These are phyloP conservation scores for Wallacemonas collosoma DNA, from an alignment of 208 protist species.

Conservation along the genomic window DNA sequence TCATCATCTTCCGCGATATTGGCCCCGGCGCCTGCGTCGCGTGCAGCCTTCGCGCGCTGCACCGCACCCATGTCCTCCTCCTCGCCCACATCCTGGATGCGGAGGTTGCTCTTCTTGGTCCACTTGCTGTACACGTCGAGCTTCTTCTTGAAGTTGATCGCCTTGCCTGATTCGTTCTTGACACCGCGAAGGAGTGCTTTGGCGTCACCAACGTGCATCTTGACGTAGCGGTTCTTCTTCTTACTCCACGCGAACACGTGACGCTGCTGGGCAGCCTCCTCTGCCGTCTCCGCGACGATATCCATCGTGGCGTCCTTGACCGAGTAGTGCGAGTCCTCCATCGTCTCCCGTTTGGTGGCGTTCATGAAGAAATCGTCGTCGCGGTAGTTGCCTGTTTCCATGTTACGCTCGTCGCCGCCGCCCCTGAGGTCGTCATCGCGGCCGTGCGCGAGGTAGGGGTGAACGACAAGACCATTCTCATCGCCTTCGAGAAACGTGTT, in stretches of 20 bases:
- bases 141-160: slow-evolving; percentile 92
- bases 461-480: slow-evolving; percentile 15
- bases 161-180: slow-evolving; percentile 93
- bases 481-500: slow-evolving; percentile 23
- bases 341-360: slow-evolving; percentile 52
- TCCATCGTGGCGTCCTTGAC: slow-evolving; percentile 90
- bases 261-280: slow-evolving; percentile 84
- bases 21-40: slow-evolving; percentile 3
- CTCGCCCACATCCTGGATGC: slow-evolving; percentile 91
- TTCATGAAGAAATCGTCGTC: slow-evolving; percentile 87
- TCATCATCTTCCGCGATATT: slow-evolving; percentile 43
- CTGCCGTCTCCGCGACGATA: slow-evolving; percentile 81
- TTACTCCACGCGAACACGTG: slow-evolving; percentile 92
- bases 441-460: slow-evolving; percentile 7
- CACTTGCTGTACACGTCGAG: slow-evolving; percentile 87
- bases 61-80: slow-evolving; percentile 87
- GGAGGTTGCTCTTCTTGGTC: slow-evolving; percentile 92
- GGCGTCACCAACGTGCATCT: slow-evolving; percentile 91
- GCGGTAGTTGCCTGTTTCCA: slow-evolving; percentile 59
- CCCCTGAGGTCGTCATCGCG: slow-evolving; percentile 8
- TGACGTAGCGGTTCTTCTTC: slow-evolving; percentile 93
- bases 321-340: slow-evolving; percentile 86
- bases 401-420: slow-evolving; percentile 21
- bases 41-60: slow-evolving; percentile 64
- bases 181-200: slow-evolving; percentile 86